A percentile compares a stretch with the other conserved stretches of the same genome.
These are phyloP conservation scores for Przewalskia tangutica DNA, from an alignment of 257 asterid species.

Conservation along the genomic window DNA sequence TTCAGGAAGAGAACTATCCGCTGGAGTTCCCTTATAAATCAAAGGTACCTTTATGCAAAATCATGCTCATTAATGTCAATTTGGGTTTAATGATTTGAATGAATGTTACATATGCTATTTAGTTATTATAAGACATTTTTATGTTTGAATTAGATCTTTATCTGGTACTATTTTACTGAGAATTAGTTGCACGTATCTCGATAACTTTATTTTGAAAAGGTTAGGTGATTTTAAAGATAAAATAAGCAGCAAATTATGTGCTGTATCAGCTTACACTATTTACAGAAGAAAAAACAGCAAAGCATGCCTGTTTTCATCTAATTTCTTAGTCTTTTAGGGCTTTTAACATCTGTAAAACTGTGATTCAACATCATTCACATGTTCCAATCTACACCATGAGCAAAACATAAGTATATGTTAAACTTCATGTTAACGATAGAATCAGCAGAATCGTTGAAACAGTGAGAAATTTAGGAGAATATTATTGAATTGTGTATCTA, in stretches of 20 bases:
- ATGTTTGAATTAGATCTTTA: background rate
- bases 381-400: background rate
- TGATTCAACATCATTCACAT: background rate
- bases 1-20: conserved; percentile 85
- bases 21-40: conserved; percentile 78
- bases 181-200: background rate
- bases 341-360: background rate
- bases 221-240: background rate
- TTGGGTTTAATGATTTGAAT: background rate
- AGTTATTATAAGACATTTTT: background rate
- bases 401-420: background rate
- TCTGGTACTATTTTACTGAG: background rate
- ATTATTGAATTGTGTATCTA: too few species aligned
- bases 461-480: too few species aligned
- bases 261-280: background rate
- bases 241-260: background rate
- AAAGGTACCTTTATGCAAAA: conserved; percentile 39
- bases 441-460: background rate
- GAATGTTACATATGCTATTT: conserved; percentile 7
- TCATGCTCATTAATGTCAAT: conserved; percentile 3
- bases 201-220: background rate
- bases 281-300: background rate
- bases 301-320: background rate
- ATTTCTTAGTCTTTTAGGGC: background rate
- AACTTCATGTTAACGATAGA: background rate